Base-by-base conservation (phyloP, 2,329 filamentous ascomycete species). In the Mycogone perniciosa region DNA sequence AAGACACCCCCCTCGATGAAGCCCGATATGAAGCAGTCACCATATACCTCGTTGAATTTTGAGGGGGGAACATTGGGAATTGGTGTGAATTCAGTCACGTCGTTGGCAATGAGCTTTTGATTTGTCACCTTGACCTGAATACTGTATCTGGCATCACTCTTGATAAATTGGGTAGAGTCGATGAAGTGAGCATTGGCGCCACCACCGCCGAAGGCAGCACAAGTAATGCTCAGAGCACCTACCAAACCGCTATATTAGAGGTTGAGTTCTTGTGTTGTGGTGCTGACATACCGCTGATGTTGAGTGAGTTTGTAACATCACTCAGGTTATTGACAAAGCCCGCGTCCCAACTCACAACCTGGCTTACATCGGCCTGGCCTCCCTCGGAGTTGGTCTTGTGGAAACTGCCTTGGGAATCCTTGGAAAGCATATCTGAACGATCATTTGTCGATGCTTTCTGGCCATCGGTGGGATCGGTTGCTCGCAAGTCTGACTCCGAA, bases 1-100 rank as follows among this genome's bases (percentile, higher is more conserved):
- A 55, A 54, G n/a, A 53, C 48, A 5, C 51, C 50, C 1, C 55
- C 56, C 31, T 53, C 48, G 4, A 55, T 33, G 37, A 55, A 55
- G 2, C 54, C 54, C 10, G 56, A 57, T 39, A 60, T 58, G 45
- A 54, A 60, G 52, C 50, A 51, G 11, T 53, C 48, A 2, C 56
- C 57, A 26, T 57, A 59, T 13, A 53, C 34, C 8, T 59, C 55
- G 4, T 53, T 41, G 39, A 56, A 57, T 13, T 53, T 43, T 6
- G 35, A 37, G 9, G 43, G 27, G 11, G 45, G 44, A 1, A 55
- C 40, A 26, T 53, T 42, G 4, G 45, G n/a, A n/a, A 35, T 35
- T 7, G 33, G 33, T 7, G 7, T 35, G 33, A 35, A 35, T 35
- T 35, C 11, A 7, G 7, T 35, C 33, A 35, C 33, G 11, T 35